Conservation (phyloP, 108 stramenopile species). For the Epipyxis sp. region DNA sequence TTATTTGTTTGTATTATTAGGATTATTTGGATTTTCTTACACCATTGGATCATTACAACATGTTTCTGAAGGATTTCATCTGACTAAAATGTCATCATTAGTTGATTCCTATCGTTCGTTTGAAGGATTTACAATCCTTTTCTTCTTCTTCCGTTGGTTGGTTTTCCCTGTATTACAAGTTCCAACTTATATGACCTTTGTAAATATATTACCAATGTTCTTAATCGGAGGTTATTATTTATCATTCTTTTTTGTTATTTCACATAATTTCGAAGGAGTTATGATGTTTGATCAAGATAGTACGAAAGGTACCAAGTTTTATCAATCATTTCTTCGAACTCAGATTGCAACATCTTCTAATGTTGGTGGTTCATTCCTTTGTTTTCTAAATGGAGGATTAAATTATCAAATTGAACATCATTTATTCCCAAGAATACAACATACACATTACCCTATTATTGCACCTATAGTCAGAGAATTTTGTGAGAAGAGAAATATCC, state of each 20-base stretch:
- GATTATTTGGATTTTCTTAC: conserved; percentile 23
- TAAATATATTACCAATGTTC: conserved; percentile 25
- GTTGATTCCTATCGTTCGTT: neutral
- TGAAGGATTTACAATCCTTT: neutral
- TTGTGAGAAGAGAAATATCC: conserved; percentile 84
- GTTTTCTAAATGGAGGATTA: conserved; percentile 70
- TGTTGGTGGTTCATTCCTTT: conserved; percentile 66
- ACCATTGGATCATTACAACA: neutral
- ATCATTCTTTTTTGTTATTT: conserved; percentile 73
- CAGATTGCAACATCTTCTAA: conserved; percentile 83
- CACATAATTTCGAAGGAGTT: conserved; percentile 85
- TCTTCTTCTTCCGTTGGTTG: conserved; percentile 22
- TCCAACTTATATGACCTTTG: neutral
- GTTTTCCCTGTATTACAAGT: conserved; percentile 16
- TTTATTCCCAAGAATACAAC: conserved; percentile 74
- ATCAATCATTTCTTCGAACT: conserved; percentile 75
- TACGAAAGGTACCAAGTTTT: conserved; percentile 26
- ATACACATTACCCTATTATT: conserved; percentile 94
- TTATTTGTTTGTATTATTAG: conserved; percentile 8
- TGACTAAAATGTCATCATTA: neutral
- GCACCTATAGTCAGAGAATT: conserved; percentile 86
- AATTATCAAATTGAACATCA: conserved; percentile 85
- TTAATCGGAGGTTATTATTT: conserved; percentile 46
- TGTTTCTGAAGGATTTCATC: conserved; percentile 15
- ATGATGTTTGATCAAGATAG: conserved; percentile 32